phyloP scores from a whole-genome alignment of 2,329 filamentous ascomycete species.

The Hymenoscyphus salicellus region DNA sequence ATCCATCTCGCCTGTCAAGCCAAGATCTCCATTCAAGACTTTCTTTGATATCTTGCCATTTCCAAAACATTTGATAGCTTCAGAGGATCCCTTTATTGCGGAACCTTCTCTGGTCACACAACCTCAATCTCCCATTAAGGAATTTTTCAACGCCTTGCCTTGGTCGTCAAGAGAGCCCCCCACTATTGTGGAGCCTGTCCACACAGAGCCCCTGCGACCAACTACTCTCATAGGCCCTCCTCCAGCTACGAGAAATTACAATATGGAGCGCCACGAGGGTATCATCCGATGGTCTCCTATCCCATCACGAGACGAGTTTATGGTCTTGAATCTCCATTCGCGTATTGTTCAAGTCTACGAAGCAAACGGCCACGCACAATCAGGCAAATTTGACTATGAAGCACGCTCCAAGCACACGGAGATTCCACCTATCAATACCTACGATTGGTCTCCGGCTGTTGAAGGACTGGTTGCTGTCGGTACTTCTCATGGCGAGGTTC shows the following conservation, averaged over 20 bases:
- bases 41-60: too few relatives aligned
- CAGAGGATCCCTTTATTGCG: too few relatives aligned
- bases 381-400: conserved; percentile 55
- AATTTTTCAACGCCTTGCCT: too few relatives aligned
- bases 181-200: too few relatives aligned
- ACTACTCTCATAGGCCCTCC: neutral
- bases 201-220: neutral
- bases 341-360: conserved; percentile 62
- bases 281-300: conserved; percentile 66
- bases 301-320: conserved; percentile 55
- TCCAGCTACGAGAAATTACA: neutral
- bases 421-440: conserved; percentile 61
- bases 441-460: conserved; percentile 64
- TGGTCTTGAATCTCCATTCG: conserved; percentile 64
- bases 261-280: conserved; percentile 42
- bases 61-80: too few relatives aligned
- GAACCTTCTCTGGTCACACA: too few relatives aligned
- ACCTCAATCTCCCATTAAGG: too few relatives aligned
- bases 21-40: too few relatives aligned
- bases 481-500: conserved; percentile 71
- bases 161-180: too few relatives aligned
- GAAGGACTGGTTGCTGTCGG: conserved; percentile 70
- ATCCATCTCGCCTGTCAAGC: too few relatives aligned
- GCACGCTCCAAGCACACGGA: conserved; percentile 60
- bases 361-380: conserved; percentile 57